Conservation (phyloP, 495 filamentous ascomycete species). For the Talaromyces proteolyticus region DNA sequence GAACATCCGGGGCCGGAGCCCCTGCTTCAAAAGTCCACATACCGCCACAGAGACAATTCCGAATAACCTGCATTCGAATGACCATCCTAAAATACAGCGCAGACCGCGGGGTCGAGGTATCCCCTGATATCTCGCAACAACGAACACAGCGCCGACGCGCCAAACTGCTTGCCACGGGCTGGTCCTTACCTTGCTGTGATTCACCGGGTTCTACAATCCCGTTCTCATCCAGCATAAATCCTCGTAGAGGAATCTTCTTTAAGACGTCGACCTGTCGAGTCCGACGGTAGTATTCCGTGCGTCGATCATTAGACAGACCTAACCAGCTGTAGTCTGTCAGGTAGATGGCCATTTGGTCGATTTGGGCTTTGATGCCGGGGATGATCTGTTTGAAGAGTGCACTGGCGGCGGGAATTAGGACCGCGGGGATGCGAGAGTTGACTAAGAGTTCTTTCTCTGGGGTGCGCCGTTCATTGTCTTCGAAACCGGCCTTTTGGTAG, state of each 20-base stretch:
- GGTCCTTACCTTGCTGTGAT: background rate
- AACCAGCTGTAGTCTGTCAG: slow-evolving; percentile 44
- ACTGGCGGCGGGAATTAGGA: slow-evolving; percentile 34
- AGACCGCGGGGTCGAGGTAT: slow-evolving; percentile 26
- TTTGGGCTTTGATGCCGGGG: slow-evolving; percentile 30
- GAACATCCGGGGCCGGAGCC: too few species aligned
- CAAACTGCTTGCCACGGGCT: background rate
- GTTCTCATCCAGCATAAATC: background rate
- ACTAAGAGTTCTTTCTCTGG: slow-evolving; percentile 44
- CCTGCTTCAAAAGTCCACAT: slow-evolving; percentile 34
- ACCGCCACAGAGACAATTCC: slow-evolving; percentile 39
- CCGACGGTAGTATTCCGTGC: slow-evolving; percentile 29
- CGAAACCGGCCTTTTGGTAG: slow-evolving; percentile 40
- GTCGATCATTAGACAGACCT: slow-evolving; percentile 35
- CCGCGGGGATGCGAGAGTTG: slow-evolving; percentile 36
- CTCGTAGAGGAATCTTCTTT: slow-evolving; percentile 32
- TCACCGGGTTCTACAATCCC: background rate
- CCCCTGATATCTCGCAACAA: slow-evolving; percentile 37
- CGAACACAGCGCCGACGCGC: slow-evolving; percentile 30
- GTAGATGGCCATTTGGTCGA: slow-evolving; percentile 43
- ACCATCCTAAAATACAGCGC: slow-evolving; percentile 33
- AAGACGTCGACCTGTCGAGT: slow-evolving; percentile 37
- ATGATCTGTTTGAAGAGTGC: slow-evolving; percentile 37
- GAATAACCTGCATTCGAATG: slow-evolving; percentile 30
- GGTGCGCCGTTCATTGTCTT: slow-evolving; percentile 37